phyloP scores from a whole-genome alignment of 768 basidiomycete genomes.

The Xerocomus potaroensis region DNA sequence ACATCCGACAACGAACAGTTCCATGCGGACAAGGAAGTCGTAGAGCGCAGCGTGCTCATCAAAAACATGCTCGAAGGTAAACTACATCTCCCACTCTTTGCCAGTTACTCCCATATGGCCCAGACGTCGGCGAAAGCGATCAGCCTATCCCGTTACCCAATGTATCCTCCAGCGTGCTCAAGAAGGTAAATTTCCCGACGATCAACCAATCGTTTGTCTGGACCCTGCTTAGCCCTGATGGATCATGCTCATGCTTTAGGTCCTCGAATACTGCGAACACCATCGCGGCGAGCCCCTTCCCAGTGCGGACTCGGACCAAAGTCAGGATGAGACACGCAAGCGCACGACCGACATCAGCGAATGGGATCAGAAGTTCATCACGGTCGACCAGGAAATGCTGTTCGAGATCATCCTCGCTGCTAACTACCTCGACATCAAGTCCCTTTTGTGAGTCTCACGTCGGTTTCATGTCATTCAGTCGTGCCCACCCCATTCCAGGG shows the following conservation, averaged over 20 bases:
- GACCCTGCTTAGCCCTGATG: conserved; percentile 2
- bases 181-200: conserved; percentile 57
- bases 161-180: conserved; percentile 87
- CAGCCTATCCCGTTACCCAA: conserved; percentile 94
- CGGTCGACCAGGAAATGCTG: conserved; percentile 99
- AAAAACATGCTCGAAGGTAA: conserved; percentile 99
- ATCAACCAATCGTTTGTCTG: conserved; percentile 2
- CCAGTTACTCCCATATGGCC: conserved; percentile 1
- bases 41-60: conserved; percentile 93
- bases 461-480: neutral
- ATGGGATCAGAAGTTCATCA: conserved; percentile 99
- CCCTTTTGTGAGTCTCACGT: conserved; percentile 69
- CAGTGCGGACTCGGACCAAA: conserved; percentile 71
- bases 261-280: conserved; percentile 98
- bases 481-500: conserved; percentile 45
- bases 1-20: conserved; percentile 97
- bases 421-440: conserved; percentile 99
- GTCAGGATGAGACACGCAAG: conserved; percentile 91
- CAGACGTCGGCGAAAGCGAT: conserved; percentile 93
- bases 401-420: conserved; percentile 99
- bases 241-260: conserved; percentile 48
- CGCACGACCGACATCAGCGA: conserved; percentile 98
- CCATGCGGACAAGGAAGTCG: conserved; percentile 88
- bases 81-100: neutral
- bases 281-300: conserved; percentile 98